Evolutionary conservation across 495 filamentous ascomycete species (phyloP).

Genomic region (Aspergillus indologenus): DNA sequence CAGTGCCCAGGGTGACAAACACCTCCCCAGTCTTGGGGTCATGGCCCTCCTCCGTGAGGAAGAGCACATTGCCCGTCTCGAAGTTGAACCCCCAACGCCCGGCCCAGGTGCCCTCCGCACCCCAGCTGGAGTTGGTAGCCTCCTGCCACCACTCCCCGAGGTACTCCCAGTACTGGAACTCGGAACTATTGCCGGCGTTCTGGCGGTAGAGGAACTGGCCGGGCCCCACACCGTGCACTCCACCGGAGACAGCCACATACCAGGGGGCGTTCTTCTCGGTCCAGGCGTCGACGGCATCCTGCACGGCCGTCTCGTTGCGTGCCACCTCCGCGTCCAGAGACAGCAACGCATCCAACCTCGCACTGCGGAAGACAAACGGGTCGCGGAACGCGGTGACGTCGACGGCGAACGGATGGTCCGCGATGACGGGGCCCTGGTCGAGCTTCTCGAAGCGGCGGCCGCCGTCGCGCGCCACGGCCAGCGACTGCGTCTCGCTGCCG

Average conservation of each 20-base stretch:
- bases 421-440: conserved; percentile 17
- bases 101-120: conserved; percentile 20
- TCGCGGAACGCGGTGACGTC: conserved; percentile 25
- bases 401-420: conserved; percentile 13
- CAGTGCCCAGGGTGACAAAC: conserved; percentile 20
- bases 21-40: conserved; percentile 13
- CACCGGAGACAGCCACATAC: conserved; percentile 23
- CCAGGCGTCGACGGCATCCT: background rate
- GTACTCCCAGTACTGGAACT: conserved; percentile 24
- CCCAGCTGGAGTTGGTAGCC: conserved; percentile 22
- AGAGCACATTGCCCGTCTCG: conserved; percentile 20
- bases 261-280: conserved; percentile 10
- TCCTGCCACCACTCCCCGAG: conserved; percentile 23
- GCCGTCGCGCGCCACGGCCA: conserved; percentile 20
- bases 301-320: background rate
- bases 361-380: conserved; percentile 23
- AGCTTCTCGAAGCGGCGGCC: conserved; percentile 24
- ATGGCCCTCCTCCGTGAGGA: conserved; percentile 18
- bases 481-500: conserved; percentile 22
- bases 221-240: conserved; percentile 18
- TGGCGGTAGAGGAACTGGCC: conserved; percentile 23
- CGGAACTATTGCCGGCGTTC: conserved; percentile 1
- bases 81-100: conserved; percentile 24
- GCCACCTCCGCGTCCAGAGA: background rate
- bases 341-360: conserved; percentile 10